These are phyloP conservation scores for Canavalia ensiformis DNA, from an alignment of 306 rosid species.

Conservation along the genomic window DNA sequence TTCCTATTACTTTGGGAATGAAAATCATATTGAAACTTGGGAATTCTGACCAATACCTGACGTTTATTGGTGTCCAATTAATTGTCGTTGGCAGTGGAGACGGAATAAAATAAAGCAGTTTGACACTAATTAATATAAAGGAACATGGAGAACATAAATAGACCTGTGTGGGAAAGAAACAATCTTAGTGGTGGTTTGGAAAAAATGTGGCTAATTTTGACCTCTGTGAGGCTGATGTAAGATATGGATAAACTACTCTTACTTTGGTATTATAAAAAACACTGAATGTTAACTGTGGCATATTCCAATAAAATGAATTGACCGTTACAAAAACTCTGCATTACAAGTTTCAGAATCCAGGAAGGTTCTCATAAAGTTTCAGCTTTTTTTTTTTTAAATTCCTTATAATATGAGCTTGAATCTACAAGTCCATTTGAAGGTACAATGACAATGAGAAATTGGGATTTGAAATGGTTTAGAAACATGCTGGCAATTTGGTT, in stretches of 20 bases:
- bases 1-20: neutral
- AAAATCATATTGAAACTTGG: neutral
- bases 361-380: neutral
- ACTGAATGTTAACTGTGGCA: neutral
- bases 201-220: neutral
- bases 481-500: too few species aligned
- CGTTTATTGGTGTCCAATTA: neutral
- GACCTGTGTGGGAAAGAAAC: neutral
- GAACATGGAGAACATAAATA: neutral
- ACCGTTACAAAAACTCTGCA: neutral
- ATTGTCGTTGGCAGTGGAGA: neutral
- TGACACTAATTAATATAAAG: neutral
- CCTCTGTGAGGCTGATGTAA: neutral
- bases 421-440: neutral
- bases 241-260: neutral
- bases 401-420: neutral
- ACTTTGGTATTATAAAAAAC: neutral
- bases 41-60: neutral
- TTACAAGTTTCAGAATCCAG: neutral
- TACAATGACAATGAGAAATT: too few species aligned
- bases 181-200: neutral
- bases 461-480: too few species aligned
- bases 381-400: neutral
- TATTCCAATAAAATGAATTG: neutral
- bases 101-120: neutral